Evolutionary conservation across 805 yeast genomes (phyloP).

Genomic region (Yarrowia sp.): DNA sequence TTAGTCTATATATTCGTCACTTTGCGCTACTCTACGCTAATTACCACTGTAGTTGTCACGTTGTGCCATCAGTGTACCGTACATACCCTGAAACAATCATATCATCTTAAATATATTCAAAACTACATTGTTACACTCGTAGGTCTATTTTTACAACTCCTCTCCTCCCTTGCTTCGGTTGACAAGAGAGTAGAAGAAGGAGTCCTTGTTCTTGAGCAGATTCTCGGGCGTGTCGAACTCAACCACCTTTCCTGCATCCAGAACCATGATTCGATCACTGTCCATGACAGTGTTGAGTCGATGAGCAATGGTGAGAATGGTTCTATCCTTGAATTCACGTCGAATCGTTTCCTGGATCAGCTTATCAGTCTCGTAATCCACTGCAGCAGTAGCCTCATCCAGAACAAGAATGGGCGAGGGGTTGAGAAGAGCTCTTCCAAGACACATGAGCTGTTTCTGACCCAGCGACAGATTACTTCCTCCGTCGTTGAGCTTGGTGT

Average conservation of each 20-base stretch:
- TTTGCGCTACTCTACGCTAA: too few relatives aligned
- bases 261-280: slow-evolving; percentile 73
- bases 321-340: slow-evolving; percentile 66
- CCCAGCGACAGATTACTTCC: slow-evolving; percentile 84
- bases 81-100: neutral
- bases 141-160: neutral
- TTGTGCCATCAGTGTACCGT: too few relatives aligned
- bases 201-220: slow-evolving; percentile 48
- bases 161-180: slow-evolving; percentile 26
- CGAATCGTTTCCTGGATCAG: slow-evolving; percentile 79
- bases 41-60: too few relatives aligned
- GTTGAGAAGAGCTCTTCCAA: slow-evolving; percentile 78
- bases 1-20: too few relatives aligned
- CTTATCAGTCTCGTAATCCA: slow-evolving; percentile 78
- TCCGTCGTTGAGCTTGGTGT: slow-evolving; percentile 65
- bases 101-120: slow-evolving; percentile 3
- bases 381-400: slow-evolving; percentile 84
- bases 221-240: slow-evolving; percentile 76
- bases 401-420: slow-evolving; percentile 71
- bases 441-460: slow-evolving; percentile 78
- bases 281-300: slow-evolving; percentile 82
- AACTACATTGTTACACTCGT: too few relatives aligned
- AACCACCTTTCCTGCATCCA: slow-evolving; percentile 71
- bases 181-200: slow-evolving; percentile 26
- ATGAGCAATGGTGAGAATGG: slow-evolving; percentile 85